Evolutionary conservation across 176 grass and related monocot species (phyloP).

Genomic region (Alloteropsis semialata): DNA sequence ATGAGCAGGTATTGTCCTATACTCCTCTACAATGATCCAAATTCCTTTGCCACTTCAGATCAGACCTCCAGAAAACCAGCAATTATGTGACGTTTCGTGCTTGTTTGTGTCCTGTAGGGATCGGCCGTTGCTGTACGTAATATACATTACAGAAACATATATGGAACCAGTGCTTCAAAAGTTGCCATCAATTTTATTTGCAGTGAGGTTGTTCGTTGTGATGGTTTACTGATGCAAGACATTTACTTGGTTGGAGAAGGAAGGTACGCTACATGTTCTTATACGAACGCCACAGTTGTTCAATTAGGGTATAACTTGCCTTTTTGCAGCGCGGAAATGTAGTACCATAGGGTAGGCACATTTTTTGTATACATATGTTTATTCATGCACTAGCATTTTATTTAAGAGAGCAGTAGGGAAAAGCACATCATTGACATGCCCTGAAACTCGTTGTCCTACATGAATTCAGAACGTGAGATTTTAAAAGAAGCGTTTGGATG

Average conservation of each 20-base stretch:
- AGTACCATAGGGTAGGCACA: not conserved
- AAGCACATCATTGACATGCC: not conserved
- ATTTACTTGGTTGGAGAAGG: slow-evolving; percentile 44
- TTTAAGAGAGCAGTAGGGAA: no score
- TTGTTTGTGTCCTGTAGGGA: slow-evolving; percentile 18
- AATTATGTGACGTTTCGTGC: not conserved
- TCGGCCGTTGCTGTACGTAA: slow-evolving; percentile 49
- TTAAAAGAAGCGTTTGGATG: not conserved
- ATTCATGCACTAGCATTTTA: not conserved
- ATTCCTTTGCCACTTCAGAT: not conserved
- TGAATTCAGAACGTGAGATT: not conserved
- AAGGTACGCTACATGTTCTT: slow-evolving; percentile 5
- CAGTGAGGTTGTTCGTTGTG: slow-evolving; percentile 37
- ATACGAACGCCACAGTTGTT: slow-evolving; percentile 23
- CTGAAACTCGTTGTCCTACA: rapidly evolving
- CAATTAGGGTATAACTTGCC: slow-evolving; percentile 45
- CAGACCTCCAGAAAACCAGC: not conserved
- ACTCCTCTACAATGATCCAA: no score
- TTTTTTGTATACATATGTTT: not conserved
- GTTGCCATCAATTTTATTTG: slow-evolving; percentile 56
- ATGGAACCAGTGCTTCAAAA: slow-evolving; percentile 57
- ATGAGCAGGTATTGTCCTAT: slow-evolving; percentile 41
- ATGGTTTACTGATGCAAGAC: slow-evolving; percentile 37
- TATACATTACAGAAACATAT: slow-evolving; percentile 57
- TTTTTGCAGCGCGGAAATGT: slow-evolving; percentile 32